Base-by-base conservation (phyloP, 208 protist genomes). In the Leishmania braziliensis region DNA sequence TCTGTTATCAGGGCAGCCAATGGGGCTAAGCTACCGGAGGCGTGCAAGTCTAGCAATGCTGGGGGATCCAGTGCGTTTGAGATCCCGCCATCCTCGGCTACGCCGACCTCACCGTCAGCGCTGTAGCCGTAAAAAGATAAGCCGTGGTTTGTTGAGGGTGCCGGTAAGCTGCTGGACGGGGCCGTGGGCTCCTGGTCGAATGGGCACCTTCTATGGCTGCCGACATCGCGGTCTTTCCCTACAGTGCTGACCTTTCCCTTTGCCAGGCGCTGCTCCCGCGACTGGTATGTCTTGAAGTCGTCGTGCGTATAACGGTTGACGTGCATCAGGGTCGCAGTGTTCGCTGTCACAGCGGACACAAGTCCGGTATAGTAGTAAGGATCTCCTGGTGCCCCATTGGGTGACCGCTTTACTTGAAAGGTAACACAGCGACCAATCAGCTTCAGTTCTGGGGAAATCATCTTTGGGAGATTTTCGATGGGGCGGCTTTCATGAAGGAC, bases 341-440 rank as follows among this genome's bases (percentile, higher is more conserved):
- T 88, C 16, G 86, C 87, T 18, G 76, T 92, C 33, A 96, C 88
- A 69, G 87, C 89, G 33, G 70, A 63, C 60, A 96, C 91, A 10
- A 93, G 74, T 46, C 93, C 93, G 33, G 90, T 84, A 70, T 95
- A 96, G 73, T 91, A 79, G 50, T 93, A 85, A 6, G 86, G 43
- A 62, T 78, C 50, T 12, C n/a, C 65, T 29, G 88, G 79, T 12
- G 77, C 86, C 14, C 83, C 78, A 29, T 88, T 66, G 9, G 63
- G 77, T 5, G 88, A 85, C 60, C 90, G 10, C 10, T 53, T 90
- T 4, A 83, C 86, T 0, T 60, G 53, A 80, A 96, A 90, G 16
- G 76, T 89, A 23, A 96, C 90, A 70, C 85, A 90, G n/a, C 91
- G 88, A n/a, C 93, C 93, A 62, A 96, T 95, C 46, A 96, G 83